Evolutionary conservation across 805 yeast genomes (phyloP), one percentile per base, ranked within the genome.

Genomic region (Nakazawaea populi): DNA sequence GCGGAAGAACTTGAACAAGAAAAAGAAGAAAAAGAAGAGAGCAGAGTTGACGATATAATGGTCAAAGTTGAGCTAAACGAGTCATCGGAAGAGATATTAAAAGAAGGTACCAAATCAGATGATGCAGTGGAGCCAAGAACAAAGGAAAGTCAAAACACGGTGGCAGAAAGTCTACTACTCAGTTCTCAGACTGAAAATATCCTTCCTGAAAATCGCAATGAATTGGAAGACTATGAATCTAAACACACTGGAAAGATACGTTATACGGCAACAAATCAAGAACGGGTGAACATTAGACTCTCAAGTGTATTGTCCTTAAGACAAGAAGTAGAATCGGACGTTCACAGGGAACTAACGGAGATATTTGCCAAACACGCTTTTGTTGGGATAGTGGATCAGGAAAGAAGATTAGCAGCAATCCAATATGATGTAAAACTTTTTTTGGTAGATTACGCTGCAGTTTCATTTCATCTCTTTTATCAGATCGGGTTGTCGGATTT

Each of bases 311-410:
- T 69, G n/a, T 69, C 72, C 2, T 72, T 94, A 4, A 67, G 85
- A 27, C 62, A 69, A 27, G 76, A 75, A 10, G 75, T 85, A 1
- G 80, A 80, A 42, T 56, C 58, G 0, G 54, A 64, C 0, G 68
- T 77, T 0, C 76, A 83, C 60, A 62, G 68, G n/a, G 74, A 75
- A 5, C 66, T 92, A 28, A 84, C 96, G 0, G 76, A 80, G 42
- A 66, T 89, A 1, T 82, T 92, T 64, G 75, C 85, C 7, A 80
- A 86, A 49, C 78, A 85, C 46, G 79, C 85, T 0, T 88, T 76
- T 60, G 85, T 94, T 7, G 99, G 99, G 0, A 68, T 92, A 3
- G 91, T 88, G 1, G 98, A 92, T 62, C 76, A 77, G 9, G 61
- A 67, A 10, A 76, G 80, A 54, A 70, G 97, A 42, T 69, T 92